Evolutionary conservation across 257 asterid genomes (phyloP).

Genomic region (Verbena officinalis): DNA sequence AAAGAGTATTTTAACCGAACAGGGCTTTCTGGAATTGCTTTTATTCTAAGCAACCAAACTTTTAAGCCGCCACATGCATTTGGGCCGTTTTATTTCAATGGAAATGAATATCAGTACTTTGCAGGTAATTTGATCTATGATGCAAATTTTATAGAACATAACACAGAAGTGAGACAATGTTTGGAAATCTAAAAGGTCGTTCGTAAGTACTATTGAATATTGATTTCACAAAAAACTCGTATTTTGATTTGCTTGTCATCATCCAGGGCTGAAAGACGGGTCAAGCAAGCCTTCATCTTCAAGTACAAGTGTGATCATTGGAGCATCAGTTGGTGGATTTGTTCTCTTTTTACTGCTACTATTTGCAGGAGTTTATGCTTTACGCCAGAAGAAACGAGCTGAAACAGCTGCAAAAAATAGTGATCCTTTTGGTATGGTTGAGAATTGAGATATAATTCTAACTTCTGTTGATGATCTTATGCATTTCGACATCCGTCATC

Average conservation of each 20-base stretch:
- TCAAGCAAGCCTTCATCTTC: constrained; percentile 36
- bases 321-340: constrained; percentile 72
- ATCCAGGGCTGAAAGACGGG: constrained; percentile 36
- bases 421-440: constrained; percentile 76
- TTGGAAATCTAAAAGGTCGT: too few relatives aligned
- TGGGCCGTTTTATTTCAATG: constrained; percentile 73
- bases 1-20: constrained; percentile 56
- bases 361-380: constrained; percentile 69
- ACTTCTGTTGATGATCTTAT: background rate
- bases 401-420: constrained; percentile 62
- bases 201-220: too few relatives aligned
- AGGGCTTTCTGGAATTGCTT: constrained; percentile 61
- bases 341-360: constrained; percentile 55
- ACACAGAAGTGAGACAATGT: too few relatives aligned
- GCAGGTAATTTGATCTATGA: constrained; percentile 42
- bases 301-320: constrained; percentile 49
- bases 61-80: constrained; percentile 73
- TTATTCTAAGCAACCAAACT: constrained; percentile 74
- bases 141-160: background rate
- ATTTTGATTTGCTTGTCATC: background rate
- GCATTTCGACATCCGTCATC: constrained; percentile 10
- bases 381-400: constrained; percentile 74
- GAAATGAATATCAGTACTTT: constrained; percentile 46
- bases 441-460: background rate
- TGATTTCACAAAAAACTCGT: background rate